Base-by-base conservation (phyloP, 2,329 filamentous ascomycete genomes). In the Fusarium pilosicola region DNA sequence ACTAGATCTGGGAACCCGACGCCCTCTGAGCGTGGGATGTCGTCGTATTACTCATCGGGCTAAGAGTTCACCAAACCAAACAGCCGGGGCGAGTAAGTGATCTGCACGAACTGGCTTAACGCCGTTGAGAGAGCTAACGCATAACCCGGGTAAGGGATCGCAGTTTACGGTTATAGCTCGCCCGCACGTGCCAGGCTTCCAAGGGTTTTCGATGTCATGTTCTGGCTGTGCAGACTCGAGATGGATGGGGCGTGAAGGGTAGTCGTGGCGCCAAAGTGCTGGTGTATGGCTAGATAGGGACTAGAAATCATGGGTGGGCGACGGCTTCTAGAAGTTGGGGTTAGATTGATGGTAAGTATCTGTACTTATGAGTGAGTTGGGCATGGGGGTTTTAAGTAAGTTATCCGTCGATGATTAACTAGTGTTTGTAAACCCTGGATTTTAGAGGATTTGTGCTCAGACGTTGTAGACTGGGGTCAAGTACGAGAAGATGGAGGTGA, bases 31-130 rank as follows among this genome's bases (percentile, higher is more conserved):
- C 30, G n/a, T 49, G 18, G n/a, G 24, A 51, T 58, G 26, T 34
- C 26, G 17, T 58, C 20, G 56, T 52, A 75, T 75, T 74, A 70
- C 69, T 75, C 63, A 68, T 65, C 63, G 22, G 20, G 18, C 45
- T 57, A 52, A 7, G 38, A 55, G 38, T 36, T 51, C 41, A 20
- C 36, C 48, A 52, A 44, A 26, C 55, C 55, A 30, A 34, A 6
- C 15, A 58, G 56, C 24, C 56, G 24, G n/a, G 41, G 54, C 49
- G 51, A 45, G 28, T 46, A 54, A 52, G 41, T 48, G 73, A 65
- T 68, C 60, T 57, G 41, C 70, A 46, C 49, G 26, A 36, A 44
- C 54, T 62, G 42, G 38, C 49, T 49, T 58, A 44, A 54, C 49
- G 59, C 66, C 70, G 73, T 74, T 71, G 32, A 30, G 42, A 52